Evolutionary conservation across 2,329 filamentous ascomycete species (phyloP), one percentile per base, ranked within the genome.

Genomic region (Colletotrichum gloeosporioides): DNA sequence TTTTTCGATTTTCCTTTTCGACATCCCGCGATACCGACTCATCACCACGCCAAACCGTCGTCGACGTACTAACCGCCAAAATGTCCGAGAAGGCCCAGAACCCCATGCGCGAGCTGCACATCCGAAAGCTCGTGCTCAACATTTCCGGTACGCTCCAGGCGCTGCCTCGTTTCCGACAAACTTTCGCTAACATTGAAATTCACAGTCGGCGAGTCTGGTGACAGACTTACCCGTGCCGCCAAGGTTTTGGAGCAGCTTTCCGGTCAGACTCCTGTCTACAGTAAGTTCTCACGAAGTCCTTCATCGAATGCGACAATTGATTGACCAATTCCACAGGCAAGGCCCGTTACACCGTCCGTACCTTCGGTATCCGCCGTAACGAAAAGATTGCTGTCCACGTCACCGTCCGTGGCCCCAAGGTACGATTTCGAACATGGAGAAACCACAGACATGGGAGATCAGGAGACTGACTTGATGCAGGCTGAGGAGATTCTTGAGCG

Each of bases 341-440:
- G 95, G 97, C 97, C 89, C 95, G 97, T 87, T 99, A 99, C 94
- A 99, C 97, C 83, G 97, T 99, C 93, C 96, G 97, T 92, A 99
- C 96, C 87, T 99, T 99, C 90, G 97, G 97, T 94, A 99, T 99
- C 93, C 96, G 97, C 89, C 96, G 97, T 96, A 99, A 99, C 95
- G 97, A 99, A 90, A 99, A 98, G 95, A 99, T 99, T 86, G 91
- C 97, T 82, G 97, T 99, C 83, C 97, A 99, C 92, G 97, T 99
- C 87, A 99, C 97, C 87, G 96, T 99, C 90, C 97, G 97, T 88
- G 97, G 97, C 87, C 96, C 97, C 90, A 88, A 98, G 86, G 86
- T 87, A 85, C 80, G 79, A 64, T 44, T 59, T 55, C 31, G 65
- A 57, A 31, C n/a, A 36, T 22, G 3, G 68, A 49, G 36, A 57